Evolutionary conservation across 83 land plant genomes (phyloP), one percentile per base, ranked within the genome.

Genomic region (Thuja plicata): DNA sequence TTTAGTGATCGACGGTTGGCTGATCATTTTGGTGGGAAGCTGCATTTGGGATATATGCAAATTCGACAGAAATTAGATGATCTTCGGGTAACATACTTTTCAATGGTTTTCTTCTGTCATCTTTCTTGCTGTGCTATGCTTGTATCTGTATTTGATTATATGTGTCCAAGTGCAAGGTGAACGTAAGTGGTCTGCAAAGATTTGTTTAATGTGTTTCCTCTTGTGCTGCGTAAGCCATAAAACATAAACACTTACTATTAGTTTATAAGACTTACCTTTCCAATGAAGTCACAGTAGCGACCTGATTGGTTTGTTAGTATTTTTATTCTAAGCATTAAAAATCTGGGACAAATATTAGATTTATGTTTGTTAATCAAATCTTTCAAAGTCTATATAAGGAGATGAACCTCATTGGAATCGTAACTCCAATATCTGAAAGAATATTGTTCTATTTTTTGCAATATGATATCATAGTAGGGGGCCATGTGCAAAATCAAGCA

Each of bases 21-120:
- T 76, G 94, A 93, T 88, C 94, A 93, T 85, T 93, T 93, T 86
- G 94, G 94, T 41, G 94, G 94, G 46, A 93, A 93, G 83, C 92
- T 93, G 32, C 94, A 93, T 80, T 62, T 92, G 60, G 94, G 94
- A 15, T 93, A 93, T 88, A 93, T 93, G 87, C 93, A 91, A 60
- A 93, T 93, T 40, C 92, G 93, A 45, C 91, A 93, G 41, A 92
- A 92, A 78, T 89, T 93, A 32, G 89, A 86, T 43, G 94, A 93
- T 84, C 83, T 93, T 48, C 87, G 85, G 88, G 94, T 91, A 92
- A 76, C 3, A 11, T 27, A 66, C 10, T 66, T 66, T 8, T 66
- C 11, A 66, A 66, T 30, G 10, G 32, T 66, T 66, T 54, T 66
- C 30, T 66, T 27, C 30, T 24, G 8, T 27, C 73, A 66, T 24